Percentiles rank a stretch among this genome's conserved stretches.
phyloP scores from a whole-genome alignment of 257 asterid species.

The Galeopsis tetrahit region DNA sequence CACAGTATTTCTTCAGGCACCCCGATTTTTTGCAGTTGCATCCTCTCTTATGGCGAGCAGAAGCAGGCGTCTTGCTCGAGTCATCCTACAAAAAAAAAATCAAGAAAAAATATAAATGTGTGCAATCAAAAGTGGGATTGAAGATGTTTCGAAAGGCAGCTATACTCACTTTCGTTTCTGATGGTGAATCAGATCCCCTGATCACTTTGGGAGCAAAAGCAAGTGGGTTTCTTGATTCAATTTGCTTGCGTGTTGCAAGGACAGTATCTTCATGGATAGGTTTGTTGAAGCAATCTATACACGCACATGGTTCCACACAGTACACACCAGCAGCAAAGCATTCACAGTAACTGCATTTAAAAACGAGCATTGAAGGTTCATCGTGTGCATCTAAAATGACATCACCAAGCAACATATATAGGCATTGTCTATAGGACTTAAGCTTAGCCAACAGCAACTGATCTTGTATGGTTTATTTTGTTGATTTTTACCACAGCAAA shows the following conservation, averaged over 20 bases:
- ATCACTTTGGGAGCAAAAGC: conserved; percentile 98
- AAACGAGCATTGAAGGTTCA: not conserved
- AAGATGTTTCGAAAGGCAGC: not conserved
- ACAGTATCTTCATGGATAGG: conserved; percentile 97
- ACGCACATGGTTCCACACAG: conserved; percentile 95
- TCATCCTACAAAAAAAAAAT: conserved; percentile 55
- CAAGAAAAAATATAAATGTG: conserved; percentile 5
- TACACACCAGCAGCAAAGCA: conserved; percentile 99
- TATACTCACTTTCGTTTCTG: conserved; percentile 67
- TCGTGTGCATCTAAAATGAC: not conserved
- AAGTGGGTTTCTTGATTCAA: conserved; percentile 95
- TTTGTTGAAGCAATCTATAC: conserved; percentile 92
- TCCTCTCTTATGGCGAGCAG: conserved; percentile 98
- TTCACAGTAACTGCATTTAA: conserved; percentile 82
- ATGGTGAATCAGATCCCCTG: conserved; percentile 52
- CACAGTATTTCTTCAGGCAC: conserved; percentile 95
- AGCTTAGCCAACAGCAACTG: not conserved
- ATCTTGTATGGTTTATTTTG: not conserved
- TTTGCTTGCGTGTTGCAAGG: conserved; percentile 92
- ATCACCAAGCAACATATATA: not conserved
- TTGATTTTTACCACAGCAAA: not conserved
- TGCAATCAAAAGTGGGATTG: not conserved
- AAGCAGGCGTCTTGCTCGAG: conserved; percentile 90
- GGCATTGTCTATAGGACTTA: not conserved
- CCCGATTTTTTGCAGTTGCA: conserved; percentile 99